Base-by-base conservation (phyloP, 2,329 filamentous ascomycete genomes). In the Fusarium sp. region DNA sequence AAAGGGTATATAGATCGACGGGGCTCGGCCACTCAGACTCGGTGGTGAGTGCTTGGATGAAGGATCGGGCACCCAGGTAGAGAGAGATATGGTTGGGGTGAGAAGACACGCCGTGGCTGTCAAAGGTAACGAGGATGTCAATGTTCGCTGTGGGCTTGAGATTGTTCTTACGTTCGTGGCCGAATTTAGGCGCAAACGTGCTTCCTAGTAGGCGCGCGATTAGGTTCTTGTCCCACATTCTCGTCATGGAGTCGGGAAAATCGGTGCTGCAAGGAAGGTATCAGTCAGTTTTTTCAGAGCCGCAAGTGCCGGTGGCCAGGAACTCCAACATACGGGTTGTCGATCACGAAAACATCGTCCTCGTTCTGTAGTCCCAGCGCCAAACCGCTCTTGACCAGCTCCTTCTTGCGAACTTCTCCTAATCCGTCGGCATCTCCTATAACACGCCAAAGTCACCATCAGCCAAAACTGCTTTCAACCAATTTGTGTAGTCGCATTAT, bases 11-110 rank as follows among this genome's bases (percentile, higher is more conserved):
- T 37, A 99, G 83, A 71, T 93, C 91, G 32, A 98, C 90, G 6
- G 94, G 94, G 74, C 88, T 89, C 3, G 89, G 83, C 86, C 89
- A 92, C 3, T 90, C 92, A 7, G 87, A 80, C 73, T 89, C 86
- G 53, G 87, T 86, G 80, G 91, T 89, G 54, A 97, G 86, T 11
- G 85, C 81, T 55, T 86, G 83, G 58, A 97, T 80, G 80, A 97
- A 98, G 52, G 88, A 81, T 48, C 89, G 87, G 10, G 94, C 93
- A 62, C 95, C 96, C 80, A 93, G 87, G 83, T 94, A 94, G 12
- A 98, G 88, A 9, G 94, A 94, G 70, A 93, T 92, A 83, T 99
- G 96, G 84, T 99, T 99, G 26, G 94, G 94, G 81, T 99, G 96
- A 45, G 89, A 89, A 64, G 94, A 97, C 52, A 99, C 87, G 64